phyloP scores from a whole-genome alignment of 2,329 filamentous ascomycete genomes.

The Apiospora aurea region DNA sequence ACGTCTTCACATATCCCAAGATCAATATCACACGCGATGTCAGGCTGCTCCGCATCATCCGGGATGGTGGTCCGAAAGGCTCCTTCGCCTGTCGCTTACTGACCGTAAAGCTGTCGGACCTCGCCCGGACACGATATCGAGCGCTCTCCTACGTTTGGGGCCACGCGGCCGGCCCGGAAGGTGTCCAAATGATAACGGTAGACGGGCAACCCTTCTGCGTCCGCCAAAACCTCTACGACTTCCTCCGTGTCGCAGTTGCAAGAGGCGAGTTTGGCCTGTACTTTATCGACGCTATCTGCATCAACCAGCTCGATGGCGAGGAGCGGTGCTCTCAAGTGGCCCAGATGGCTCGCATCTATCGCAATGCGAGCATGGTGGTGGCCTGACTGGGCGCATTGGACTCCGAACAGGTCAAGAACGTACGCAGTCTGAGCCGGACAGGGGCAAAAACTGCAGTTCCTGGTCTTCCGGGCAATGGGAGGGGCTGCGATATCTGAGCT shows the following conservation, averaged over 20 bases:
- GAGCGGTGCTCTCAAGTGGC: constrained; percentile 28
- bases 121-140: not conserved
- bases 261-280: constrained; percentile 26
- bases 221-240: constrained; percentile 30
- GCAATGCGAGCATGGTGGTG: constrained; percentile 28
- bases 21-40: not conserved
- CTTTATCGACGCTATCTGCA: constrained; percentile 33
- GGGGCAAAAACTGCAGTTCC: not conserved
- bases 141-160: not conserved
- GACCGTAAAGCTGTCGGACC: not conserved
- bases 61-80: not conserved
- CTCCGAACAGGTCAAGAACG: not conserved
- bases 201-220: constrained; percentile 29
- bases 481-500: constrained; percentile 30
- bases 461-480: constrained; percentile 28
- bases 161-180: not conserved
- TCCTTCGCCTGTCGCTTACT: not conserved
- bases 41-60: not conserved
- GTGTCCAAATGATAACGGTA: constrained; percentile 27
- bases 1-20: not conserved
- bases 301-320: constrained; percentile 29
- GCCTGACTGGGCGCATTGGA: constrained; percentile 29
- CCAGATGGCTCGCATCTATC: constrained; percentile 30
- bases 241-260: constrained; percentile 25
- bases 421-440: constrained; percentile 25